phyloP scores from a whole-genome alignment of 495 filamentous ascomycete genomes.

The Immersiella caudata region DNA sequence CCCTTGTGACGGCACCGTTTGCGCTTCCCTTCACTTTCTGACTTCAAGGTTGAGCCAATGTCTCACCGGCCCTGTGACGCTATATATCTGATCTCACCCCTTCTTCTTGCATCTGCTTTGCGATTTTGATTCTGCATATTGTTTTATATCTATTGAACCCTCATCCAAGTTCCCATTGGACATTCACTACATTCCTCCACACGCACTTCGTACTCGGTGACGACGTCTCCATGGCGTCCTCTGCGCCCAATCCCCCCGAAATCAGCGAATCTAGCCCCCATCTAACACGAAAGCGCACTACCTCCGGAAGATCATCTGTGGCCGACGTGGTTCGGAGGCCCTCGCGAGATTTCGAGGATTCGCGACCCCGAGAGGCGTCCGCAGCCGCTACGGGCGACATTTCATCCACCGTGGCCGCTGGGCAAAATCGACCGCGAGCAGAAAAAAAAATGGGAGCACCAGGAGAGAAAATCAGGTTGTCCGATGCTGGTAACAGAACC shows the following conservation, averaged over 20 bases:
- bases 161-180: background rate
- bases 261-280: background rate
- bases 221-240: conserved; percentile 10
- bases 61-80: background rate
- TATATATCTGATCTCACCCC: background rate
- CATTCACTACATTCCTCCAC: background rate
- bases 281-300: conserved; percentile 18
- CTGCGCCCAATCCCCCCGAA: background rate
- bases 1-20: conserved; percentile 13
- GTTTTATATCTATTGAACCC: background rate
- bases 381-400: conserved; percentile 55
- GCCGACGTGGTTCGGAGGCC: conserved; percentile 43
- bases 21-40: background rate
- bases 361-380: conserved; percentile 54
- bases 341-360: conserved; percentile 51
- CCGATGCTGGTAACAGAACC: background rate
- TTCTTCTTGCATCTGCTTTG: background rate
- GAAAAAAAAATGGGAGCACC: conserved; percentile 6
- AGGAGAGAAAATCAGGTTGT: background rate
- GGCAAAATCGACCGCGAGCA: background rate
- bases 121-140: background rate
- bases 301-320: conserved; percentile 33
- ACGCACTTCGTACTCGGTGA: background rate
- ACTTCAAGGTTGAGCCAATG: background rate
- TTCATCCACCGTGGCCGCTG: conserved; percentile 30